Conservation (phyloP, 805 yeast genomes). For the Metschnikowia bowlesiae region DNA sequence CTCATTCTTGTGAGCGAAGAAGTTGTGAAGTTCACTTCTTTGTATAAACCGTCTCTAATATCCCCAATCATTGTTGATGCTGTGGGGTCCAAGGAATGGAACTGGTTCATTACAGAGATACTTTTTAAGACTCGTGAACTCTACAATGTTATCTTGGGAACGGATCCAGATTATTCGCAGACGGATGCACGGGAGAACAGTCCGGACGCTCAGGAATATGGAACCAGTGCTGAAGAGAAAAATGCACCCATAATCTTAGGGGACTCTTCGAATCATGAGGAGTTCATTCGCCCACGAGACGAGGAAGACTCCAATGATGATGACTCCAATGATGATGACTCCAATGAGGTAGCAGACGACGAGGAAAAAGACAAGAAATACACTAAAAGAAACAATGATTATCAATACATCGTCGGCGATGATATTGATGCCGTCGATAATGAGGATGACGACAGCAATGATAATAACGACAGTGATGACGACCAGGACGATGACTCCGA, state of each 20-base stretch:
- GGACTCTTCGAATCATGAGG: slow-evolving; percentile 31
- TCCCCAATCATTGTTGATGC: slow-evolving; percentile 62
- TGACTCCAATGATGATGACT: neutral
- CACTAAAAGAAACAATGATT: slow-evolving; percentile 6
- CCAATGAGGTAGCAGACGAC: slow-evolving; percentile 6
- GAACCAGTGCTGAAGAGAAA: slow-evolving; percentile 10
- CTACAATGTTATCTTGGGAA: slow-evolving; percentile 55
- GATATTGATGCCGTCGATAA: neutral
- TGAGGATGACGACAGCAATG: slow-evolving; percentile 6
- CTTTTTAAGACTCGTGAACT: slow-evolving; percentile 50
- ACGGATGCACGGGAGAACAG: slow-evolving; percentile 7
- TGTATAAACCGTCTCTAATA: slow-evolving; percentile 56
- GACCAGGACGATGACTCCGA: slow-evolving; percentile 20
- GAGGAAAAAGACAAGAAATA: neutral
- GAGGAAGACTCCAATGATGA: slow-evolving; percentile 6
- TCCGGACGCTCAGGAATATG: slow-evolving; percentile 15
- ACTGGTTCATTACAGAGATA: slow-evolving; percentile 45
- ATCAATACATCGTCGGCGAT: neutral
- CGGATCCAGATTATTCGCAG: slow-evolving; percentile 22
- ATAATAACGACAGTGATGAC: slow-evolving; percentile 18
- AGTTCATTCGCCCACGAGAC: slow-evolving; percentile 23
- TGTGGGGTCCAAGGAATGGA: slow-evolving; percentile 40
- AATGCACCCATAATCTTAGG: slow-evolving; percentile 32
- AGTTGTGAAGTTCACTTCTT: slow-evolving; percentile 78
- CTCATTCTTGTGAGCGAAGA: slow-evolving; percentile 91